A percentile compares a stretch with the other conserved stretches of the same genome.
Conservation (phyloP, 2,329 filamentous ascomycete species). For the Fusarium robinianum region DNA sequence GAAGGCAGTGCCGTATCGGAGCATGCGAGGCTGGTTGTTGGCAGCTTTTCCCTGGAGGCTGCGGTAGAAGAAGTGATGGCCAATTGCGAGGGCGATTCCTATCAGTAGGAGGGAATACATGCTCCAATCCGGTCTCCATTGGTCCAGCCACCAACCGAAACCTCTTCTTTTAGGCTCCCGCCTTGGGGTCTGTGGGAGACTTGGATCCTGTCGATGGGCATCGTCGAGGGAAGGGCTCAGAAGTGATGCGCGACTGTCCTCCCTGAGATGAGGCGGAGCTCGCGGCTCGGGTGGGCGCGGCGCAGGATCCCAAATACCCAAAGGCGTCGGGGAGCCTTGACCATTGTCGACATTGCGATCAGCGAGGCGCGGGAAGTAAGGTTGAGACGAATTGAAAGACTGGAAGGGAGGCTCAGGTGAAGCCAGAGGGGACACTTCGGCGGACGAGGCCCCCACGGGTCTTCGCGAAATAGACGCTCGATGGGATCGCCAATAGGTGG, state of each 20-base stretch:
- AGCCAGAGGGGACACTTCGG: conserved; percentile 10
- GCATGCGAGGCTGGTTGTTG: conserved; percentile 28
- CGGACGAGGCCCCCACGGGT: conserved; percentile 10
- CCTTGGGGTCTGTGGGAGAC: too few species aligned
- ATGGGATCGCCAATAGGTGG: conserved; percentile 20
- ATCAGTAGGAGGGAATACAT: conserved; percentile 31
- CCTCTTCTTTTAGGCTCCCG: too few species aligned
- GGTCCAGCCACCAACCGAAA: conserved; percentile 24
- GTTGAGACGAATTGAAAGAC: too few species aligned
- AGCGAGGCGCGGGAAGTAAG: conserved; percentile 19
- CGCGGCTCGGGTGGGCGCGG: conserved; percentile 1
- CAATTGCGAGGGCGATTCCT: conserved; percentile 32
- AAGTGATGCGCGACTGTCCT: conserved; percentile 27
- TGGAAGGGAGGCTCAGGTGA: conserved; percentile 16
- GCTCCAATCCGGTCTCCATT: conserved; percentile 33
- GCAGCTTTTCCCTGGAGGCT: conserved; percentile 24
- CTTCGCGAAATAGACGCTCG: conserved; percentile 27
- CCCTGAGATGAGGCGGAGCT: conserved; percentile 20
- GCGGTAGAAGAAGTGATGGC: conserved; percentile 33
- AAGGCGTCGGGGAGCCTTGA: conserved; percentile 21
- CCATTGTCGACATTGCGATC: conserved; percentile 15
- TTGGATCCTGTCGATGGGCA: too few species aligned
- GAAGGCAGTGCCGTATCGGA: conserved; percentile 29
- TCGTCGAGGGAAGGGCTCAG: conserved; percentile 5
- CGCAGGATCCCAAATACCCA: conserved; percentile 28